Base-by-base conservation (phyloP, 768 basidiomycete genomes). In the Pisolithus marmoratus region DNA sequence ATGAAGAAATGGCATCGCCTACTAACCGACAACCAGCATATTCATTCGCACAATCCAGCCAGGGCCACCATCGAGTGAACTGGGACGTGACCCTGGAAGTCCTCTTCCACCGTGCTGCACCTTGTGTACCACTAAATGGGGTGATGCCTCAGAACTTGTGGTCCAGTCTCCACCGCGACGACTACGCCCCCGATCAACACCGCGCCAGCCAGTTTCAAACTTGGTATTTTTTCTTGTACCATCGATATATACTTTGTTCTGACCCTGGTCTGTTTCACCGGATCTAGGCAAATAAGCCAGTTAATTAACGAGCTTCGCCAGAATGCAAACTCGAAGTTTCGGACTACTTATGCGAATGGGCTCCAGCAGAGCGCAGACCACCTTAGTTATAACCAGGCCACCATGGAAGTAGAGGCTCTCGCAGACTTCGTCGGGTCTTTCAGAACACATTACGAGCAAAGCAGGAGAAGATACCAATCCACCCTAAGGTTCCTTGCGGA, bases 91-190 rank as follows among this genome's bases (percentile, higher is more conserved):
- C 45, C 14, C 20, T 51, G 15, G 24, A 38, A n/a, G 15, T 34
- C 15, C 46, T 55, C 23, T 52, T 55, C 23, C 8, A 29, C 24
- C 52, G 62, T 24, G 14, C 29, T 12, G 12, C 49, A 15, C 59
- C 57, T 15, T 19, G 19, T 1, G 36, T 53, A 26, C 49, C 2
- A 12, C 19, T 29, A 29, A 29, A 29, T 29, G 27, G 27, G 27
- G 7, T 29, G 27, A 29, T 3, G 3, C 11, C 7, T 2, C 19
- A 8, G 14, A 19, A 5, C 11, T 20, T 54, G 11, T 17, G 37
- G 2, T 8, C 9, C 8, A 36, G 17, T 4, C 17, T 8, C 27
- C 27, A 29, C 9, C 27, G 9, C 27, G 27, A 29, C 9, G 7
- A 29, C 6, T 29, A 7, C 27, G 27, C 27, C 27, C 27, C 27